Evolutionary conservation across 495 filamentous ascomycete species (phyloP), one percentile per base, ranked within the genome.

Genomic region (Daldinia childiae): DNA sequence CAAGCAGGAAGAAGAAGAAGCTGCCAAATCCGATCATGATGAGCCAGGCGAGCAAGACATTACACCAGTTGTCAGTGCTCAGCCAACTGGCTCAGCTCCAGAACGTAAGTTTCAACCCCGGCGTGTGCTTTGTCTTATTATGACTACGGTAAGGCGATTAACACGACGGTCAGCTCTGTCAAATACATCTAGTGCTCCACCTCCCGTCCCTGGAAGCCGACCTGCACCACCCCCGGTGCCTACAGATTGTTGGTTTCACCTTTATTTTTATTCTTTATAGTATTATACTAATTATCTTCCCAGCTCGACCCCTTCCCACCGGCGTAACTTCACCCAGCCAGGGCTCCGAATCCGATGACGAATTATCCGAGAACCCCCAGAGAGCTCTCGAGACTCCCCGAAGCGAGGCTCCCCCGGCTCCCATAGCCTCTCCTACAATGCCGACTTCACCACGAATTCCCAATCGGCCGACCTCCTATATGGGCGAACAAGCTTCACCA

Each of bases 341-440:
- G 64, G 95, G 94, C 27, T 96, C 94, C 6, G 93, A 90, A 75
- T 97, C 95, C 9, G 96, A 97, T 79, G 96, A 98, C 79, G 95
- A 99, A 76, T 82, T 97, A 79, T 95, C 93, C n/a, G 80, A 88
- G 56, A 85, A 86, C 68, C 82, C 89, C 26, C 74, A 71, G 77
- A 83, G 54, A 21, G 61, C 74, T 62, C 41, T 69, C 7, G 68
- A 80, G 34, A 81, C 81, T 39, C 81, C 81, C 29, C 78, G 76
- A 58, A 72, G 73, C 39, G 84, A 86, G 69, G 61, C 66, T 17
- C 62, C 82, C 24, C 82, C 79, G 57, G 82, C 87, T 15, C 83
- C 88, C 2, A 75, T 84, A 21, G 81, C 82, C 65, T 82, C 87
- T 15, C 79, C 88, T 14, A 80, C 82, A 51, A 82, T 84, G 17